Evolutionary conservation across 352 stramenopile species (phyloP).

Genomic region (Discostella stelligera): DNA sequence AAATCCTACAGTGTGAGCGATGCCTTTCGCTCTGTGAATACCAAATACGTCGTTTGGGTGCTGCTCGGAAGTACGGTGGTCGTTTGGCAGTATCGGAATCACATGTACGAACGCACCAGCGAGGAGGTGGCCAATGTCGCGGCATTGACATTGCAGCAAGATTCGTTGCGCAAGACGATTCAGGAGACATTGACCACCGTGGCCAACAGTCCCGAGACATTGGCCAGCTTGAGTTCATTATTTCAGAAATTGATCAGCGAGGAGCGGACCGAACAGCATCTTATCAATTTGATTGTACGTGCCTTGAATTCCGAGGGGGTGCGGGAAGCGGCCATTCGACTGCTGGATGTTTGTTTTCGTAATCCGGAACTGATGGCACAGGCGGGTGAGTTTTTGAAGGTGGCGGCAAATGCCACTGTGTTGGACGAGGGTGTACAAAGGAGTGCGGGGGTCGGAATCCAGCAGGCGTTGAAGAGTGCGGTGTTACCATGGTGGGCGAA

Average conservation of each 20-base stretch:
- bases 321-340: constrained; percentile 18
- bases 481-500: constrained; percentile 33
- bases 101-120: constrained; percentile 39
- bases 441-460: constrained; percentile 35
- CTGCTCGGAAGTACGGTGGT: constrained; percentile 10
- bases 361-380: constrained; percentile 31
- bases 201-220: constrained; percentile 39
- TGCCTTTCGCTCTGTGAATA: constrained; percentile 13
- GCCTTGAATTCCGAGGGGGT: constrained; percentile 42
- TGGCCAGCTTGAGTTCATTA: constrained; percentile 30
- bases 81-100: constrained; percentile 42
- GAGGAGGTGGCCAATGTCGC: constrained; percentile 49
- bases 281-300: constrained; percentile 45
- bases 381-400: constrained; percentile 48
- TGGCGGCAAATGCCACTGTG: constrained; percentile 26
- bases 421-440: constrained; percentile 41
- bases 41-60: constrained; percentile 43
- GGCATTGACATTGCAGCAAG: constrained; percentile 41
- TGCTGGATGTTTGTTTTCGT: constrained; percentile 46
- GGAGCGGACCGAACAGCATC: constrained; percentile 38
- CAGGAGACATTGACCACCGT: constrained; percentile 48
- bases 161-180: constrained; percentile 35
- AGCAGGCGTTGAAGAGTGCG: constrained; percentile 29
- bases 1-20: background rate
- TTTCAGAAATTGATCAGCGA: constrained; percentile 47